These are phyloP conservation scores for Starmera amethionina DNA, from an alignment of 805 yeast genomes.

Conservation along the genomic window DNA sequence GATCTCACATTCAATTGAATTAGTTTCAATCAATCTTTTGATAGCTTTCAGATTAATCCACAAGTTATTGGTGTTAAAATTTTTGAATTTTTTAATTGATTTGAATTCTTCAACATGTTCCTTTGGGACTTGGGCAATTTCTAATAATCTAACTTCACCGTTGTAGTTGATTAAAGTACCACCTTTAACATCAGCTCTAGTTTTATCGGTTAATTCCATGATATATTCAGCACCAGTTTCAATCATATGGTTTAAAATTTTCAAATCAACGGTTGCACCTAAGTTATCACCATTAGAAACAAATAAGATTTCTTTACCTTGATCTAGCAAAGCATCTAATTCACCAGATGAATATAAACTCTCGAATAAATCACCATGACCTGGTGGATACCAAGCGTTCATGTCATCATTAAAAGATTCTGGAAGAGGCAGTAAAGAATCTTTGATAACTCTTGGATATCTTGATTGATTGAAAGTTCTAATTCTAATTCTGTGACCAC, in stretches of 20 bases:
- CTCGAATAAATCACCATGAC: constrained; percentile 97
- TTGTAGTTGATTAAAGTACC: constrained; percentile 96
- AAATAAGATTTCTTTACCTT: constrained; percentile 90
- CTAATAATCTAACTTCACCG: constrained; percentile 88
- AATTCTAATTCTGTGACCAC: constrained; percentile 91
- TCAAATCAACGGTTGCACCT: constrained; percentile 95
- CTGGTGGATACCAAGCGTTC: constrained; percentile 98
- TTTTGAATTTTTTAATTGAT: constrained; percentile 94
- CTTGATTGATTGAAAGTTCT: constrained; percentile 97
- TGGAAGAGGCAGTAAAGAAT: constrained; percentile 94
- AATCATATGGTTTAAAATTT: constrained; percentile 85
- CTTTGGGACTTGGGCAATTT: constrained; percentile 97
- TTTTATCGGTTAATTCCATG: constrained; percentile 98
- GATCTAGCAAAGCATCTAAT: constrained; percentile 76
- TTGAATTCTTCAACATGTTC: constrained; percentile 98
- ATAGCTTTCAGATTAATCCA: constrained; percentile 95
- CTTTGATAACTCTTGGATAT: constrained; percentile 91
- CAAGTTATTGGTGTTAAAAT: constrained; percentile 95
- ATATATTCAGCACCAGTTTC: constrained; percentile 88
- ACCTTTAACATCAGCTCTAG: constrained; percentile 99
- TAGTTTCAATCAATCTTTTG: constrained; percentile 80
- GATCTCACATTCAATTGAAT: constrained; percentile 81
- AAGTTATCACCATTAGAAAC: constrained; percentile 97
- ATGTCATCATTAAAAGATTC: constrained; percentile 58
- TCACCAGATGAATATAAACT: constrained; percentile 84